A percentile compares a stretch with the other conserved stretches of the same genome.
Conservation (phyloP, 176 grass and related monocot genomes). For the bread wheat (Triticum aestivum) region DNA sequence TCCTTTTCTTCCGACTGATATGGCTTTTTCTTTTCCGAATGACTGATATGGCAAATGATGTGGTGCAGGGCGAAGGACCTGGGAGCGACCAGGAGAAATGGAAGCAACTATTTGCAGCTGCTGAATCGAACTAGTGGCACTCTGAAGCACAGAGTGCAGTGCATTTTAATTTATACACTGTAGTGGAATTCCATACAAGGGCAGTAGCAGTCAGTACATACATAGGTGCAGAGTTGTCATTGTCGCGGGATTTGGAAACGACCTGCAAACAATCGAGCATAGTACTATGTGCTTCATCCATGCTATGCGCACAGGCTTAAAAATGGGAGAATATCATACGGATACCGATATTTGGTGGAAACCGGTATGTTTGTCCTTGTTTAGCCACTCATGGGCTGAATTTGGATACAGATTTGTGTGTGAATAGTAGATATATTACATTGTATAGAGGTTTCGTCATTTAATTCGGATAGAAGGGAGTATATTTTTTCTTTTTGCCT, state of each 20-base stretch:
- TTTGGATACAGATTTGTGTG: too few relatives aligned
- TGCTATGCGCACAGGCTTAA: not conserved
- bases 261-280: not conserved
- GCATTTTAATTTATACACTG: not conserved
- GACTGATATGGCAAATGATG: constrained; percentile 11
- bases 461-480: too few relatives aligned
- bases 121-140: constrained; percentile 36
- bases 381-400: too few relatives aligned
- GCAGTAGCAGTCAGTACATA: not conserved
- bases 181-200: not conserved
- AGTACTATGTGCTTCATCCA: not conserved
- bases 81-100: constrained; percentile 73
- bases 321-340: too few relatives aligned
- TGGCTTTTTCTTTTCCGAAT: not conserved
- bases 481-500: too few relatives aligned
- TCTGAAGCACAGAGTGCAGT: not conserved
- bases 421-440: too few relatives aligned
- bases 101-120: constrained; percentile 70
- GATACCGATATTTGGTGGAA: too few relatives aligned
- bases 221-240: not conserved
- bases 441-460: too few relatives aligned
- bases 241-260: not conserved
- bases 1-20: constrained; percentile 2
- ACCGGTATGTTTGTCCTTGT: too few relatives aligned
- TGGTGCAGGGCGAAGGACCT: constrained; percentile 78